phyloP scores from a whole-genome alignment of 768 basidiomycete genomes.

The Lactarius sp. region DNA sequence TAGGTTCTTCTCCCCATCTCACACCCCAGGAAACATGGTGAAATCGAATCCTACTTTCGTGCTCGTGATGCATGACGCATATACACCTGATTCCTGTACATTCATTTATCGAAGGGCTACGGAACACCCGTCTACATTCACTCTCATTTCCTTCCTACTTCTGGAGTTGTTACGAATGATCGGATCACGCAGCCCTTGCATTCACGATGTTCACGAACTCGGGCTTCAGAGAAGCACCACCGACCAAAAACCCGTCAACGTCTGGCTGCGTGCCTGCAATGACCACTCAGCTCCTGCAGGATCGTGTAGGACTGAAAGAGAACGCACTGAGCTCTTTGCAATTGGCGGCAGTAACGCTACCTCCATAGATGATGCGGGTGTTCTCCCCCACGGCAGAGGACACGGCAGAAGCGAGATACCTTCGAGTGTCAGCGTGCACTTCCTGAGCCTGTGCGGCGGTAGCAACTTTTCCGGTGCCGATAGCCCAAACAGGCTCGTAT shows the following conservation, averaged over 20 bases:
- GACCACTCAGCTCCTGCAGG: background rate
- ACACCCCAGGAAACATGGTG: background rate
- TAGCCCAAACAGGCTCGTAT: conserved; percentile 98
- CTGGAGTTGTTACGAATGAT: background rate
- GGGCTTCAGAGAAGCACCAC: conserved; percentile 95
- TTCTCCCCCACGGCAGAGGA: conserved; percentile 62
- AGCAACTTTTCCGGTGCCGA: conserved; percentile 96
- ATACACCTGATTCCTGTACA: background rate
- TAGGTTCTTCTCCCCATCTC: too few species aligned
- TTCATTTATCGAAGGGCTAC: background rate
- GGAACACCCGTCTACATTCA: background rate
- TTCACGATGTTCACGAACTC: conserved; percentile 94
- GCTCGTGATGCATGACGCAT: conserved; percentile 1
- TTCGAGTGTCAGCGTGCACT: conserved; percentile 77
- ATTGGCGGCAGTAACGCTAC: conserved; percentile 88
- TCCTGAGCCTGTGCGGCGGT: conserved; percentile 91
- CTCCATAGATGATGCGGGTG: conserved; percentile 92
- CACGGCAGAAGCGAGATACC: conserved; percentile 61
- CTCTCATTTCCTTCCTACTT: background rate
- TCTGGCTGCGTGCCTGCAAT: conserved; percentile 64
- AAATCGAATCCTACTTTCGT: background rate
- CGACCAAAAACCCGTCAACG: conserved; percentile 97
- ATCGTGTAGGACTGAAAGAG: background rate
- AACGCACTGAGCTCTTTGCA: conserved; percentile 78
- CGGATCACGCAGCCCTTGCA: conserved; percentile 37